phyloP scores from a whole-genome alignment of 345 rosid genomes.

The Noccaea caerulescens region DNA sequence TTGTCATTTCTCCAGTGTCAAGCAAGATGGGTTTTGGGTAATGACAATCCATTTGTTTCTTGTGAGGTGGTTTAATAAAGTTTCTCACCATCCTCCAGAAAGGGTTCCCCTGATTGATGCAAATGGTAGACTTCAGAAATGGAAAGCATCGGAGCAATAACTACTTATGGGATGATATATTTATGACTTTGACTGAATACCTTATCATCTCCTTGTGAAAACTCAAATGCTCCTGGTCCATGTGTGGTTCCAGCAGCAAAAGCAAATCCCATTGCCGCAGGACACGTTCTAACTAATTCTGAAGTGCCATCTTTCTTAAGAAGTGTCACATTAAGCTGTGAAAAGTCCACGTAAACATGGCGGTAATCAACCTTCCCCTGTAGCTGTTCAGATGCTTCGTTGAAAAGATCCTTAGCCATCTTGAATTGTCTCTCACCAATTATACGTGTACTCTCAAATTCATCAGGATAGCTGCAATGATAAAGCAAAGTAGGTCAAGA shows the following conservation, averaged over 20 bases:
- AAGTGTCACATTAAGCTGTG: conserved; percentile 81
- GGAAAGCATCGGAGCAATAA: conserved; percentile 22
- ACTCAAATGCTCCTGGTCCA: conserved; percentile 94
- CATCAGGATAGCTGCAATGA: conserved; percentile 79
- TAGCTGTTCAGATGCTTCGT: conserved; percentile 76
- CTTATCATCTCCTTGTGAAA: conserved; percentile 94
- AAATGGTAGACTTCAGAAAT: conserved; percentile 30
- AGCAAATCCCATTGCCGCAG: conserved; percentile 97
- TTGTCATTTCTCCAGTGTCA: conserved; percentile 96
- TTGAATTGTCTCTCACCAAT: conserved; percentile 93
- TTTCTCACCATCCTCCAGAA: conserved; percentile 88
- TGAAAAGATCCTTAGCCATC: conserved; percentile 82
- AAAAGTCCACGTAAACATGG: conserved; percentile 77
- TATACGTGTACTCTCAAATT: conserved; percentile 91
- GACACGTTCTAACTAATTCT: conserved; percentile 81
- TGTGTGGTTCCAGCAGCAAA: conserved; percentile 95
- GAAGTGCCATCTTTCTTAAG: conserved; percentile 65
- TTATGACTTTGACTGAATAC: conserved; percentile 47
- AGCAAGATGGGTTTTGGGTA: conserved; percentile 95
- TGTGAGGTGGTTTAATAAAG: conserved; percentile 69
- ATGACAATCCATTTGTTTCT: conserved; percentile 81
- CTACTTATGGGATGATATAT: conserved; percentile 22
- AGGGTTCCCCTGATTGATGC: conserved; percentile 73
- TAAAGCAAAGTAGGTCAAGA: conserved; percentile 27
- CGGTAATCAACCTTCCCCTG: conserved; percentile 81